A percentile compares a stretch with the other conserved stretches of the same genome.
phyloP scores from a whole-genome alignment of 2,329 filamentous ascomycete genomes.

The Ophiostoma fasciatum region DNA sequence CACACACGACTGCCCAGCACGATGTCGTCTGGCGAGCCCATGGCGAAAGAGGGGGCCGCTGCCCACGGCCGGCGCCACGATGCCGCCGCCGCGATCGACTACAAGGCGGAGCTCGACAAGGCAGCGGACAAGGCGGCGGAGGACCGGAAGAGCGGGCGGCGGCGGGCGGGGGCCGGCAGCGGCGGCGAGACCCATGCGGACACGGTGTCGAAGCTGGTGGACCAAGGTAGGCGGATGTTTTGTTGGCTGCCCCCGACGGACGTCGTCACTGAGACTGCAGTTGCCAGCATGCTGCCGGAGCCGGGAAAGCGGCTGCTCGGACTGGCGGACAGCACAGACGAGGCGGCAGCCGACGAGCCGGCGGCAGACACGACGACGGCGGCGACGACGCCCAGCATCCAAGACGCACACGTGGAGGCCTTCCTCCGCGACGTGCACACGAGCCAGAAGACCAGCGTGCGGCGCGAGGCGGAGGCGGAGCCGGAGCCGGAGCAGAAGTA shows the following conservation, averaged over 20 bases:
- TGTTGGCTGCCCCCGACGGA: too few relatives aligned
- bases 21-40: too few relatives aligned
- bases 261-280: too few relatives aligned
- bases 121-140: slow-evolving; percentile 22
- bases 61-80: neutral
- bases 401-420: slow-evolving; percentile 35
- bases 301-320: slow-evolving; percentile 27
- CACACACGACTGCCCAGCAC: too few relatives aligned
- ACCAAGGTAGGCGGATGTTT: slow-evolving; percentile 32
- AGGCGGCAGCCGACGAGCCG: slow-evolving; percentile 10
- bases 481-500: too few relatives aligned
- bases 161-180: slow-evolving; percentile 1
- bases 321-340: slow-evolving; percentile 7
- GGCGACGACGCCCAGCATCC: too few relatives aligned
- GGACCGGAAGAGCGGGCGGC: neutral
- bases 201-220: slow-evolving; percentile 18
- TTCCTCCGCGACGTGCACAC: slow-evolving; percentile 39
- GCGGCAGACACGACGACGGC: slow-evolving; percentile 16
- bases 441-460: too few relatives aligned
- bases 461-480: too few relatives aligned
- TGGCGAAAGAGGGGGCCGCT: too few relatives aligned
- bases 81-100: slow-evolving; percentile 11
- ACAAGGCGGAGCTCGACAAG: slow-evolving; percentile 30
- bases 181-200: slow-evolving; percentile 11
- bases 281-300: slow-evolving; percentile 25